phyloP scores from a whole-genome alignment of 352 stramenopile genomes.

The Discostella stelligera region DNA sequence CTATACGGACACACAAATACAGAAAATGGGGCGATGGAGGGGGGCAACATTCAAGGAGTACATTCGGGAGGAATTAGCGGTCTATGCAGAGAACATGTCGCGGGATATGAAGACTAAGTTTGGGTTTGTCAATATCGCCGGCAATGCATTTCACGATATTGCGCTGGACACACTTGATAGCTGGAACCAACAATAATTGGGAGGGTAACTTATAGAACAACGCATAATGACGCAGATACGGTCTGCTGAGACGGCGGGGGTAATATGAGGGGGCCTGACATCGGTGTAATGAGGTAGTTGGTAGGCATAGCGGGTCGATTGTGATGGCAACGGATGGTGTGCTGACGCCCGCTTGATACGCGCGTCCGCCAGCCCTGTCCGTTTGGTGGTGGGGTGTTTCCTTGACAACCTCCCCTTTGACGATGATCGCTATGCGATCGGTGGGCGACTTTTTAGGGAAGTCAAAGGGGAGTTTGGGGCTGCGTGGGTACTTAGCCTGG shows the following conservation, averaged over 20 bases:
- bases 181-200: too few species aligned
- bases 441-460: conserved; percentile 18
- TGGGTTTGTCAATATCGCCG: conserved; percentile 23
- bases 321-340: background rate
- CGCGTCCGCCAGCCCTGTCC: background rate
- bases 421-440: background rate
- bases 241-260: background rate
- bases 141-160: conserved; percentile 12
- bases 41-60: conserved; percentile 27
- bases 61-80: background rate
- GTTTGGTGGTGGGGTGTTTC: background rate
- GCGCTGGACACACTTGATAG: background rate
- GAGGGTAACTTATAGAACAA: too few species aligned
- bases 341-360: background rate
- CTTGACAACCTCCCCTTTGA: background rate
- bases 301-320: background rate
- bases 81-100: conserved; percentile 16
- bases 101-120: conserved; percentile 20
- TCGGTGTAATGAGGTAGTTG: too few species aligned
- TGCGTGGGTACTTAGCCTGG: background rate
- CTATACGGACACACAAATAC: conserved; percentile 24
- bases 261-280: too few species aligned
- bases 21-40: conserved; percentile 36
- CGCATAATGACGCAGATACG: background rate
- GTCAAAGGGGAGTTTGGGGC: background rate